These are phyloP conservation scores for Trametes cinnabarina DNA, from an alignment of 768 basidiomycete genomes.

Conservation along the genomic window DNA sequence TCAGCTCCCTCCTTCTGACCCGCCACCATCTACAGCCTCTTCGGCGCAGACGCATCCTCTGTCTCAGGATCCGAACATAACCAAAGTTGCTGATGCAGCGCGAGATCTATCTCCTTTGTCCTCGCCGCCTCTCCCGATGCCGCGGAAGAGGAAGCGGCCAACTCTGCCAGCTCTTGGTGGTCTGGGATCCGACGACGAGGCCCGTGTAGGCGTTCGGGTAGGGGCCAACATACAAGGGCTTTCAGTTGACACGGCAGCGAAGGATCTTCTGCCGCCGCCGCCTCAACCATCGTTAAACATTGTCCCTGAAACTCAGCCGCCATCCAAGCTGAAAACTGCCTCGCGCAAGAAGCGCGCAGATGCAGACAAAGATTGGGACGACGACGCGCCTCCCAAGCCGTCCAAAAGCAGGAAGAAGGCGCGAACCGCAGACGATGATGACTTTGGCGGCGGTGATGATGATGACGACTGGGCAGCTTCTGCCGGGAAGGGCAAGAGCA, in stretches of 20 bases:
- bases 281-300: conserved; percentile 4
- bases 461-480: conserved; percentile 22
- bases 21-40: conserved; percentile 16
- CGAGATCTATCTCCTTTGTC: conserved; percentile 11
- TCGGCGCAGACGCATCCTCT: neutral
- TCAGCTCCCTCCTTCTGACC: conserved; percentile 28
- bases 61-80: conserved; percentile 3
- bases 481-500: conserved; percentile 20
- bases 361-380: conserved; percentile 18
- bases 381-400: conserved; percentile 11
- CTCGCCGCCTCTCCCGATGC: conserved; percentile 14
- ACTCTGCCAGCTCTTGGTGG: neutral
- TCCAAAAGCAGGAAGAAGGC: conserved; percentile 24
- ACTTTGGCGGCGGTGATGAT: conserved; percentile 24
- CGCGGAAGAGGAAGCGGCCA: conserved; percentile 21
- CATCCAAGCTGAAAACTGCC: neutral
- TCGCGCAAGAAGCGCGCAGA: conserved; percentile 17
- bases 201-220: no score
- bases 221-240: no score
- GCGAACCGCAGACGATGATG: conserved; percentile 23
- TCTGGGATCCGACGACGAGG: neutral
- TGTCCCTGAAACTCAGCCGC: conserved; percentile 15
- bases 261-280: conserved; percentile 2
- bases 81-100: neutral
- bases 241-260: no score